A percentile compares a stretch with the other conserved stretches of the same genome.
These are phyloP conservation scores for Fusarium scirpi DNA, from an alignment of 2,329 filamentous ascomycete species.

Conservation along the genomic window DNA sequence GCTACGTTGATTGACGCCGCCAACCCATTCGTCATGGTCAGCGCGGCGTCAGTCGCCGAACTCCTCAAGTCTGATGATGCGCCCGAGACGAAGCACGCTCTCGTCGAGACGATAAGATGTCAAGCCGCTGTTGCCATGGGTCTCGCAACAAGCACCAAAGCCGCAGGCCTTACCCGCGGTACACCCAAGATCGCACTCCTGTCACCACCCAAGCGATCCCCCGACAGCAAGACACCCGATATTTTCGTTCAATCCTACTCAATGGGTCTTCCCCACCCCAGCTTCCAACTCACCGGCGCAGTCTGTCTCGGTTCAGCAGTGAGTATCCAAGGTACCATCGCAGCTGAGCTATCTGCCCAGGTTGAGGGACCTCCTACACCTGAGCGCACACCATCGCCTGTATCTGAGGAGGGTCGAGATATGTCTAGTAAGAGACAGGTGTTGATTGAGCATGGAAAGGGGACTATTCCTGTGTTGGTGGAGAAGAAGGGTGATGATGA, in stretches of 20 bases:
- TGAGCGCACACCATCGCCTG: constrained; percentile 38
- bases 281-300: constrained; percentile 64
- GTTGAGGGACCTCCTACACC: constrained; percentile 17
- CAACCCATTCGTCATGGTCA: constrained; percentile 62
- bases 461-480: constrained; percentile 39
- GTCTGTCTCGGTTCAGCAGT: constrained; percentile 61
- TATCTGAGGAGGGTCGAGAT: background rate
- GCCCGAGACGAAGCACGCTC: constrained; percentile 17
- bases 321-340: constrained; percentile 57
- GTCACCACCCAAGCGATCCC: constrained; percentile 30
- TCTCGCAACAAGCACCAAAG: constrained; percentile 56
- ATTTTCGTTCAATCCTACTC: constrained; percentile 61
- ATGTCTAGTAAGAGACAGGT: background rate
- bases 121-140: constrained; percentile 70
- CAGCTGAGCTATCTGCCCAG: constrained; percentile 30
- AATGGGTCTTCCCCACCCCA: constrained; percentile 64
- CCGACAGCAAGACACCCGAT: constrained; percentile 45
- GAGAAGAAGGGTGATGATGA: constrained; percentile 25
- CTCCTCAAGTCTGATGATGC: constrained; percentile 38
- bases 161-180: constrained; percentile 48
- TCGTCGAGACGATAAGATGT: constrained; percentile 64
- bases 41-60: constrained; percentile 39
- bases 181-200: constrained; percentile 70
- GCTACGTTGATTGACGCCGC: constrained; percentile 53
- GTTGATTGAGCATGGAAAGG: constrained; percentile 48